phyloP scores from a whole-genome alignment of 345 rosid genomes.

The Clarkia xantiana region DNA sequence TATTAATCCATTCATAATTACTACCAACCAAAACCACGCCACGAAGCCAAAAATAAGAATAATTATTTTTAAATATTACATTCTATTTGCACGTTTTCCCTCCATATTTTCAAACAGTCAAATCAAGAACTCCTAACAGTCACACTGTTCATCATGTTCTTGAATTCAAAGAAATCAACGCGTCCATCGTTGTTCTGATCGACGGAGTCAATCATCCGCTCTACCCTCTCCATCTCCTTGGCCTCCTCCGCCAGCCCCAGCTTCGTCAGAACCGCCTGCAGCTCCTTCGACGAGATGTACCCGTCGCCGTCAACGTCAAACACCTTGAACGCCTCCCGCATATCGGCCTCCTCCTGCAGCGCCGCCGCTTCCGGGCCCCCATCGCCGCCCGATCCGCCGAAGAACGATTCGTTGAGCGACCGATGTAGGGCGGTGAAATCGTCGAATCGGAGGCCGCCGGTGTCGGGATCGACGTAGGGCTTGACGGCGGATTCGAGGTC shows the following conservation, averaged over 20 bases:
- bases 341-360: slow-evolving; percentile 45
- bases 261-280: slow-evolving; percentile 56
- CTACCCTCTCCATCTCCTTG: slow-evolving; percentile 49
- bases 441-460: slow-evolving; percentile 39
- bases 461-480: slow-evolving; percentile 38
- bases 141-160: slow-evolving; percentile 72
- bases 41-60: too few species aligned
- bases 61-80: too few species aligned
- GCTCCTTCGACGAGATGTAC: slow-evolving; percentile 55
- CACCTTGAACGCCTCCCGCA: slow-evolving; percentile 82
- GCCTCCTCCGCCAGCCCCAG: slow-evolving; percentile 55
- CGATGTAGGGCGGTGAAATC: slow-evolving; percentile 51
- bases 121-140: slow-evolving; percentile 7
- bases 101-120: too few species aligned
- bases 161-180: slow-evolving; percentile 80
- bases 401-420: slow-evolving; percentile 32
- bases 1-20: too few species aligned
- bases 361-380: neutral
- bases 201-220: slow-evolving; percentile 72
- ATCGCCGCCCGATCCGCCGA: slow-evolving; percentile 9
- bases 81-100: too few species aligned
- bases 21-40: too few species aligned
- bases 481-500: slow-evolving; percentile 48
- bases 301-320: slow-evolving; percentile 88
- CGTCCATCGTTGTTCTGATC: slow-evolving; percentile 67